phyloP scores from a whole-genome alignment of 805 yeast genomes.

The Yarrowia porcina region DNA sequence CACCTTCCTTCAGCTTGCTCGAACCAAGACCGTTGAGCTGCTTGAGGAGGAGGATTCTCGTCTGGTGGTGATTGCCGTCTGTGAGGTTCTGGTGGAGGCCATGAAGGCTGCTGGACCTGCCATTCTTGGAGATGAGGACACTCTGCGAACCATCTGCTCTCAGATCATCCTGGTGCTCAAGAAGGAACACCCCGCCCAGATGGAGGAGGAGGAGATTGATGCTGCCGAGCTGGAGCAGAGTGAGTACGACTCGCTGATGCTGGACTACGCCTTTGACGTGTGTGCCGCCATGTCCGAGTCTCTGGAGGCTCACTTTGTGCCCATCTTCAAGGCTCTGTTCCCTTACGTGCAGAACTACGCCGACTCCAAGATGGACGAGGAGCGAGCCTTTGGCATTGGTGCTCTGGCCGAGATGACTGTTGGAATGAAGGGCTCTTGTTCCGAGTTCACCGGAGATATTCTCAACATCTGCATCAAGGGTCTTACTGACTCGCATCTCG shows the following conservation, averaged over 20 bases:
- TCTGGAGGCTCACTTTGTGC: slow-evolving; percentile 74
- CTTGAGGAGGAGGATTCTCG: slow-evolving; percentile 81
- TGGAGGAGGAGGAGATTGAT: slow-evolving; percentile 54
- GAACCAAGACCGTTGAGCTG: slow-evolving; percentile 59
- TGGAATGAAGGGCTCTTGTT: slow-evolving; percentile 59
- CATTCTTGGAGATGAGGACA: slow-evolving; percentile 54
- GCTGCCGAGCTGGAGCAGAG: slow-evolving; percentile 49
- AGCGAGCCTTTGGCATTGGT: slow-evolving; percentile 82
- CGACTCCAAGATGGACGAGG: slow-evolving; percentile 60
- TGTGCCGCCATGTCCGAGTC: slow-evolving; percentile 70
- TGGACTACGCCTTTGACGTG: slow-evolving; percentile 83
- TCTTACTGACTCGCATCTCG: slow-evolving; percentile 72
- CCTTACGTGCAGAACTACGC: slow-evolving; percentile 56
- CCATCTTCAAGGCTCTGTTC: slow-evolving; percentile 69
- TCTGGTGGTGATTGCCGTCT: slow-evolving; percentile 71
- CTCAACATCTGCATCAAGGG: slow-evolving; percentile 66
- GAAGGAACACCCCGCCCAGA: slow-evolving; percentile 82
- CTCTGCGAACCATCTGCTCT: slow-evolving; percentile 64
- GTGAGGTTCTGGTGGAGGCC: slow-evolving; percentile 70
- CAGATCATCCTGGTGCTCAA: slow-evolving; percentile 70
- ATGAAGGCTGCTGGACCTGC: slow-evolving; percentile 67
- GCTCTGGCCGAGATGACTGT: slow-evolving; percentile 84
- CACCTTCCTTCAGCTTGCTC: slow-evolving; percentile 59
- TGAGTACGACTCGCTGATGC: slow-evolving; percentile 63
- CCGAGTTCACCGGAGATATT: slow-evolving; percentile 68